Conservation (phyloP, 768 basidiomycete genomes). For the Amanita polypyramis region DNA sequence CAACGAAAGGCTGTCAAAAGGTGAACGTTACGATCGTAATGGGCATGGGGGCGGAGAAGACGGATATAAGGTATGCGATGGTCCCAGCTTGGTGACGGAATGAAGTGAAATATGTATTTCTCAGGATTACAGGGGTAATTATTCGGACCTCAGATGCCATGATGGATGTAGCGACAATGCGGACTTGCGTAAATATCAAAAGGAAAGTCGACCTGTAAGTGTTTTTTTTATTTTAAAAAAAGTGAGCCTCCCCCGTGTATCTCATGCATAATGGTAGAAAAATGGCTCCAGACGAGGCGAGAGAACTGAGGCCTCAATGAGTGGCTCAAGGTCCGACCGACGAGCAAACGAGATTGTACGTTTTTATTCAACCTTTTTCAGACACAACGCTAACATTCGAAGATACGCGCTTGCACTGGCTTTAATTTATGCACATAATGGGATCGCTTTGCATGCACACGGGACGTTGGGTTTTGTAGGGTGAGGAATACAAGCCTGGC, state of each 20-base stretch:
- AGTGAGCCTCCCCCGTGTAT: too few relatives aligned
- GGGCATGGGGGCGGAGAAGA: neutral
- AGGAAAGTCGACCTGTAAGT: neutral
- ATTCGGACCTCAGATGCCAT: neutral
- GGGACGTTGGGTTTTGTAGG: neutral
- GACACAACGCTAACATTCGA: constrained; percentile 8
- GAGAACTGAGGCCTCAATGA: neutral
- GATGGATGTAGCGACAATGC: neutral
- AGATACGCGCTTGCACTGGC: constrained; percentile 7
- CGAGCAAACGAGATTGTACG: constrained; percentile 7
- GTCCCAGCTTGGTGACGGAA: too few relatives aligned
- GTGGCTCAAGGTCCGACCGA: neutral
- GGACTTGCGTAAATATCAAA: neutral
- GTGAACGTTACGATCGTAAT: neutral
- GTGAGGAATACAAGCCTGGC: neutral
- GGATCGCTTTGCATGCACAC: neutral
- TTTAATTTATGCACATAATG: neutral
- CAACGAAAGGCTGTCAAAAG: neutral
- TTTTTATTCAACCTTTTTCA: neutral
- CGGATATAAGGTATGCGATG: too few relatives aligned
- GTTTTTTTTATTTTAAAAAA: neutral
- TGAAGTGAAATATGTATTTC: neutral
- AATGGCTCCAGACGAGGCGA: neutral
- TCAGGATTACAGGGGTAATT: neutral
- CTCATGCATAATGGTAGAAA: neutral